Evolutionary conservation across 2,329 filamentous ascomycete genomes (phyloP), one percentile per base, ranked within the genome.

Genomic region (Hortaea werneckii): DNA sequence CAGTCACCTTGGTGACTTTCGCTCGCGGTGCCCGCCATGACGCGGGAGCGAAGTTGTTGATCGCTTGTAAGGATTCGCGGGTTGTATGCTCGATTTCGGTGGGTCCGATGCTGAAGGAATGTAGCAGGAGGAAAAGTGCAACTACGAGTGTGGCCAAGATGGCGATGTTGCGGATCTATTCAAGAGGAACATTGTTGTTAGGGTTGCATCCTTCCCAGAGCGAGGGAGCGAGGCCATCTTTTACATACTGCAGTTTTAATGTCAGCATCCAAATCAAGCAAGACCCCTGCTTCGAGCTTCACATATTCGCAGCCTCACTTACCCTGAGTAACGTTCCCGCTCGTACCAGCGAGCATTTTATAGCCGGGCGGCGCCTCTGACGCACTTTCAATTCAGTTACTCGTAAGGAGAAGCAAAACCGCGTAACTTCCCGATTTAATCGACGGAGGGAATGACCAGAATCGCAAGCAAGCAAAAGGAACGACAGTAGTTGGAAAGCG

Each of bases 1-100:
- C 64, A 13, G 61, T 59, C 6, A 65, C 61, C 47, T 65, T 66
- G 5, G 52, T 59, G 27, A 66, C 47, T 13, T 20, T 28, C 20
- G 35, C n/a, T 5, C 20, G 11, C 11, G 20, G 43, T 8, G 20
- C n/a, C 12, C 26, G 34, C 43, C 43, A 44, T 37, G 43, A 11
- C 20, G 26, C 29, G 4, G 43, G 43, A 9, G 35, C 29, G 4
- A 44, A 30, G 35, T 32, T 37, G 37, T 37, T 44, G 27, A 44
- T 44, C 11, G 13, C 43, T 37, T 44, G 35, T 8, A 44, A 27
- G 4, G 43, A 40, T 20, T 40, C 7, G 11, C 37, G 34, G 5
- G 43, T 44, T 9, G 42, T 43, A 10, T 20, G 30, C 3, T 44
- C 20, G 12, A 44, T 12, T 8, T 40, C 30, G 11, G 29, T 12